A percentile compares a stretch with the other conserved stretches of the same genome.
Evolutionary conservation across 192 early-diverging fungal genomes (phyloP).

Genomic region (Coemansia sp.): DNA sequence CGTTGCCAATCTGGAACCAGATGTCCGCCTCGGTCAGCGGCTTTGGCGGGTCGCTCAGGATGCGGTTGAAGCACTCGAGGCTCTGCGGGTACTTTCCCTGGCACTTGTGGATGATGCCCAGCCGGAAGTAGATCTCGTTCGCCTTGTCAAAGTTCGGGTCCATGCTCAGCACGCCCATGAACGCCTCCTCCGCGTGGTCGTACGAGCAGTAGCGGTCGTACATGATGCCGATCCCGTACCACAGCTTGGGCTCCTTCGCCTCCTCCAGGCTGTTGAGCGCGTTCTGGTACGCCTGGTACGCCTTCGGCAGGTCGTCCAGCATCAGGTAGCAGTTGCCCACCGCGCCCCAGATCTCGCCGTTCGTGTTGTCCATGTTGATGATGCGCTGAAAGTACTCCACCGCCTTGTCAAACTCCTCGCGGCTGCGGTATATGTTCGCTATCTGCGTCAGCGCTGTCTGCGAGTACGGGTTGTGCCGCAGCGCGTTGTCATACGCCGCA

Average conservation of each 20-base stretch:
- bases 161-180: conserved; percentile 90
- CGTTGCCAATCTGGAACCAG: conserved; percentile 98
- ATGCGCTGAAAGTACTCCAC: conserved; percentile 92
- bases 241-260: conserved; percentile 96
- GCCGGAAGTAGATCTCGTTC: conserved; percentile 95
- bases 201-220: conserved; percentile 97
- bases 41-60: conserved; percentile 80
- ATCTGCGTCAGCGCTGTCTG: conserved; percentile 74
- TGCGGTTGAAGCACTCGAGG: conserved; percentile 85
- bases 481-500: conserved; percentile 80
- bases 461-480: conserved; percentile 94
- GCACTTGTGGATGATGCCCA: conserved; percentile 97
- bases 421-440: conserved; percentile 76
- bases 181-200: conserved; percentile 96
- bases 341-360: conserved; percentile 95
- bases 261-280: conserved; percentile 90
- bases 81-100: conserved; percentile 47
- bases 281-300: conserved; percentile 95
- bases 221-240: conserved; percentile 98
- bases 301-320: conserved; percentile 92
- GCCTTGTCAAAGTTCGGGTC: conserved; percentile 97
- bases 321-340: conserved; percentile 95
- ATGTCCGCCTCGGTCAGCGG: conserved; percentile 95
- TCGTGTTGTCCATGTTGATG: conserved; percentile 73
- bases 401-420: conserved; percentile 82